Evolutionary conservation across 306 rosid genomes (phyloP).

Genomic region (Fragaria nilgerrensis): DNA sequence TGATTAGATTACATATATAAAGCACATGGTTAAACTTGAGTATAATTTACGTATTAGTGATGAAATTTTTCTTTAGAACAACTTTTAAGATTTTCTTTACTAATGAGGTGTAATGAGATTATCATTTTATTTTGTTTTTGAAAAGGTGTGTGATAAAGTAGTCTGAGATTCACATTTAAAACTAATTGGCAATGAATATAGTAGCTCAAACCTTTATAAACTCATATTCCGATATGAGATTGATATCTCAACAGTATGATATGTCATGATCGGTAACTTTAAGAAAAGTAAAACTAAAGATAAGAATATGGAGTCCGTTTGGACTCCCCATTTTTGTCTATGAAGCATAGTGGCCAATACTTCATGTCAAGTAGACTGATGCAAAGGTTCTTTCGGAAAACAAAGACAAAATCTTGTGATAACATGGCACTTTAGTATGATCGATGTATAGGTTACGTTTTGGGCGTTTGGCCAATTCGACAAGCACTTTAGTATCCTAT

Average conservation of each 20-base stretch:
- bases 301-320: slow-evolving; percentile 19
- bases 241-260: no score
- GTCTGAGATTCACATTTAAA: fast-evolving
- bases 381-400: neutral
- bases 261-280: neutral
- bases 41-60: no score
- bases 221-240: fast-evolving
- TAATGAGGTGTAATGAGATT: no score
- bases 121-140: no score
- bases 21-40: no score
- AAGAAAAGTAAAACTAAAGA: neutral
- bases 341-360: neutral
- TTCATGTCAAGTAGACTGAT: neutral
- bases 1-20: no score
- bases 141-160: no score
- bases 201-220: no score
- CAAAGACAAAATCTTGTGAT: neutral
- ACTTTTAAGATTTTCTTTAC: no score
- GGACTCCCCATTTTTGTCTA: slow-evolving; percentile 19
- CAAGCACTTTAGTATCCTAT: neutral
- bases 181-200: no score
- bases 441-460: neutral
- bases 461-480: neutral
- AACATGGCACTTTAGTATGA: neutral
- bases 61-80: no score